Evolutionary conservation across 2,329 filamentous ascomycete species (phyloP).

Genomic region (Fusarium pininemorale): DNA sequence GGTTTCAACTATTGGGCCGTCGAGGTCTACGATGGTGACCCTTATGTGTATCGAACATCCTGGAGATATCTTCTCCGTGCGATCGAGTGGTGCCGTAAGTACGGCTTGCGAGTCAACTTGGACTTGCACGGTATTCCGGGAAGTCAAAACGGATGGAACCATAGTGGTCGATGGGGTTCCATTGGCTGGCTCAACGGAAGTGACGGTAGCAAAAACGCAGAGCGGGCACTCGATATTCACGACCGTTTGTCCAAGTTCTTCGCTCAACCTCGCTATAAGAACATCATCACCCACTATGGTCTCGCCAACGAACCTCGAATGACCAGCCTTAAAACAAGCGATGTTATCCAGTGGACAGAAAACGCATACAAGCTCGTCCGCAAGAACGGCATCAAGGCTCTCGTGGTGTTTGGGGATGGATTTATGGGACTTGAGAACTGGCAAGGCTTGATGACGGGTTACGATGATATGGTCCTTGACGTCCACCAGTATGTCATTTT

Average conservation of each 20-base stretch:
- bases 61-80: slow-evolving; percentile 94
- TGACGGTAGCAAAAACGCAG: slow-evolving; percentile 78
- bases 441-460: slow-evolving; percentile 80
- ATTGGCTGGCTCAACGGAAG: slow-evolving; percentile 95
- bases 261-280: slow-evolving; percentile 89
- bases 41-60: slow-evolving; percentile 84
- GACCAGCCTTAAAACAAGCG: slow-evolving; percentile 71
- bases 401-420: slow-evolving; percentile 90
- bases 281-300: slow-evolving; percentile 91
- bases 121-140: slow-evolving; percentile 93
- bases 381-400: slow-evolving; percentile 76
- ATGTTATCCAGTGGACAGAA: slow-evolving; percentile 82
- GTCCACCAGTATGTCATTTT: slow-evolving; percentile 99
- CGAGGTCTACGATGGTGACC: slow-evolving; percentile 82
- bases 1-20: slow-evolving; percentile 97
- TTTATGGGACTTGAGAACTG: slow-evolving; percentile 93
- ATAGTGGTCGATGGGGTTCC: slow-evolving; percentile 82
- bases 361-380: slow-evolving; percentile 78
- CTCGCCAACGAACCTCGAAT: slow-evolving; percentile 95
- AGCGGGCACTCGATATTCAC: slow-evolving; percentile 88
- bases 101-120: slow-evolving; percentile 90
- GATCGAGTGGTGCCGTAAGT: slow-evolving; percentile 93
- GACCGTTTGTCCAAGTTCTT: slow-evolving; percentile 91
- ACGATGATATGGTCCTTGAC: slow-evolving; percentile 84
- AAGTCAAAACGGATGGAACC: slow-evolving; percentile 98